Base-by-base conservation (phyloP, 805 yeast genomes). In the Metschnikowia matae region DNA sequence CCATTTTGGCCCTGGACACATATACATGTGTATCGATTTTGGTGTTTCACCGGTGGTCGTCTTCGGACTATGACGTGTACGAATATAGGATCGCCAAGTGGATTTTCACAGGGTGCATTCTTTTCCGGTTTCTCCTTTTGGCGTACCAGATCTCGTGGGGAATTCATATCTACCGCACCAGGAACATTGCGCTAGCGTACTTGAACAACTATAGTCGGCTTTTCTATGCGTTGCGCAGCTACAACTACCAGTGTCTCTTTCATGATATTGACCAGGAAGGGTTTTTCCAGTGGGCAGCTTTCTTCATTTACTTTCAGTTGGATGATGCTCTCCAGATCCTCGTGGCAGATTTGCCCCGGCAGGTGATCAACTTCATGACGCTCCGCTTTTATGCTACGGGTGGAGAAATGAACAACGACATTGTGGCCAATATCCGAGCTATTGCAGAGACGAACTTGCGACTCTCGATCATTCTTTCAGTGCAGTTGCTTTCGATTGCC, bases 341-440 rank as follows among this genome's bases (percentile, higher is more conserved):
- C 8, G 70, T 87, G 41, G 90, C 96, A 0, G 96, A 89, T 57
- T 77, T 90, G 15, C 97, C 97, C 21, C 81, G 97, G 67, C 96
- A 89, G 67, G 84, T 87, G 1, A 79, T 89, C 54, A 89, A 89
- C 62, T 86, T 90, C 26, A 70, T 87, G 57, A 88, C 97, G 0
- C 68, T 85, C 18, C 64, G 66, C 8, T 73, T 71, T 55, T 81
- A 81, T 49, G 81, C 78, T 36, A 70, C 82, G 0, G 70, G 74
- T 33, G 78, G 79, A 14, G 76, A 71, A 46, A 54, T 64, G 37
- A 70, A 73, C 54, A 71, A 75, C 48, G 74, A 77, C 51, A 69
- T 74, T 39, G 55, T 77, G 35, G 55, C 63, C 6, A 80, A 83
- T 40, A 77, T 89, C 43, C 70, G 73, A 54, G 55, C 65, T 2